A percentile compares a stretch with the other conserved stretches of the same genome.
Evolutionary conservation across 208 protist genomes (phyloP).

Genomic region (Acanthamoeba quina): DNA sequence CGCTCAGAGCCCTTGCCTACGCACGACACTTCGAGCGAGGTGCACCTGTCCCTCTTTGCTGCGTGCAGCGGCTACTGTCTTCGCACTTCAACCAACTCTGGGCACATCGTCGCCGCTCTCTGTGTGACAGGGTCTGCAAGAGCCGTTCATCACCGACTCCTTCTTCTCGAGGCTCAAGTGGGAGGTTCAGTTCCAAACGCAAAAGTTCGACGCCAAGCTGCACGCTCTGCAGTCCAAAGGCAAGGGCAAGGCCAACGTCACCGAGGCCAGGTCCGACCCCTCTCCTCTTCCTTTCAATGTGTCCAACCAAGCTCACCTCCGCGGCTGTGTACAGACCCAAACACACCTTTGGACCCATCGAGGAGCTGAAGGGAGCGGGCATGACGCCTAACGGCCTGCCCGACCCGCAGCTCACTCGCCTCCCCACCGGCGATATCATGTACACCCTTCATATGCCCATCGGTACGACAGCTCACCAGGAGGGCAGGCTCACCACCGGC

Average conservation of each 20-base stretch:
- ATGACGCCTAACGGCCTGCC: constrained; percentile 54
- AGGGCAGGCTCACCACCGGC: not conserved
- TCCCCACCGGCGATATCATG: constrained; percentile 41
- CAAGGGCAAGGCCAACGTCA: constrained; percentile 39
- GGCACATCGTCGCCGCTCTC: not conserved
- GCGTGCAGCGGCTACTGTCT: not conserved
- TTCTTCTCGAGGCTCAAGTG: constrained; percentile 59
- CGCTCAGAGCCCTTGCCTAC: not conserved
- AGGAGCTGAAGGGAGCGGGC: constrained; percentile 15
- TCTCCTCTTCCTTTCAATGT: not conserved
- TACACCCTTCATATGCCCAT: constrained; percentile 49
- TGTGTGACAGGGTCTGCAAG: not conserved
- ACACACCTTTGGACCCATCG: constrained; percentile 33
- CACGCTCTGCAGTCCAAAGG: constrained; percentile 59
- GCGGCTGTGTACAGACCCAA: not conserved
- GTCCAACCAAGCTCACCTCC: not conserved
- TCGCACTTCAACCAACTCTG: not conserved
- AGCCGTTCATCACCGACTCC: constrained; percentile 30
- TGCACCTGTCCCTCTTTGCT: not conserved
- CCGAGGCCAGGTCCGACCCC: not conserved
- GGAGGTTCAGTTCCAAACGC: constrained; percentile 56
- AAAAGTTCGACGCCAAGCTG: constrained; percentile 67
- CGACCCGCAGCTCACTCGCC: constrained; percentile 42
- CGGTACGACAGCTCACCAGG: not conserved
- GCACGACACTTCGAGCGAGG: not conserved